Evolutionary conservation across 257 asterid genomes (phyloP).

Genomic region (Echium plantagineum): DNA sequence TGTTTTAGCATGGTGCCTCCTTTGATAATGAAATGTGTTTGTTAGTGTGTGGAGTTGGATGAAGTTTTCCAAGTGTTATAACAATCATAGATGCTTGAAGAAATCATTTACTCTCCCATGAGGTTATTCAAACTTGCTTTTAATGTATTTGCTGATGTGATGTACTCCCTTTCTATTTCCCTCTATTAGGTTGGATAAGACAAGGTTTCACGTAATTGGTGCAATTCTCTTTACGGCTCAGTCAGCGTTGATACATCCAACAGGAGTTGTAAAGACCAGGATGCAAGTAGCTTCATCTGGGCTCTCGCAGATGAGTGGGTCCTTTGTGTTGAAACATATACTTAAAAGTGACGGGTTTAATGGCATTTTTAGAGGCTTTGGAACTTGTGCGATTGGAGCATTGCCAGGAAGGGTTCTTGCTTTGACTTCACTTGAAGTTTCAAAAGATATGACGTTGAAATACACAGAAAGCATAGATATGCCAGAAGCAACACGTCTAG

Average conservation of each 20-base stretch:
- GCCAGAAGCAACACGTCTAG: slow-evolving; percentile 77
- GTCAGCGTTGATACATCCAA: slow-evolving; percentile 83
- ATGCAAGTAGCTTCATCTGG: slow-evolving; percentile 83
- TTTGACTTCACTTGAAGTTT: slow-evolving; percentile 74
- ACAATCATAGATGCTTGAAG: no score
- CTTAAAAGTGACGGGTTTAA: slow-evolving; percentile 50
- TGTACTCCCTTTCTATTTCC: slow-evolving; percentile 4
- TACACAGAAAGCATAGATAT: slow-evolving; percentile 45
- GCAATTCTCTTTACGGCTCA: slow-evolving; percentile 83
- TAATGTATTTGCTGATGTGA: no score
- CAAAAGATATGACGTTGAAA: slow-evolving; percentile 63
- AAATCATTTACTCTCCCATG: no score
- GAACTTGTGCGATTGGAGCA: slow-evolving; percentile 80
- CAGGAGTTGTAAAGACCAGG: slow-evolving; percentile 82
- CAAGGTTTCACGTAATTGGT: slow-evolving; percentile 74
- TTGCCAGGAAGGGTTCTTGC: slow-evolving; percentile 93
- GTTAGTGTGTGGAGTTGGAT: no score
- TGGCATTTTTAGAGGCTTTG: slow-evolving; percentile 82
- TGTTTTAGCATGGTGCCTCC: no score
- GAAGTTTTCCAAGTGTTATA: no score
- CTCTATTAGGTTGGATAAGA: slow-evolving; percentile 69
- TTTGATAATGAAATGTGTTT: no score
- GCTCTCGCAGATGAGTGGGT: slow-evolving; percentile 41
- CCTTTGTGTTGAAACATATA: slow-evolving; percentile 52
- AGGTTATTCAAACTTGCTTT: no score